Evolutionary conservation across 352 stramenopile genomes (phyloP), one percentile per base, ranked within the genome.

Genomic region (Elongisporangium senticosum): DNA sequence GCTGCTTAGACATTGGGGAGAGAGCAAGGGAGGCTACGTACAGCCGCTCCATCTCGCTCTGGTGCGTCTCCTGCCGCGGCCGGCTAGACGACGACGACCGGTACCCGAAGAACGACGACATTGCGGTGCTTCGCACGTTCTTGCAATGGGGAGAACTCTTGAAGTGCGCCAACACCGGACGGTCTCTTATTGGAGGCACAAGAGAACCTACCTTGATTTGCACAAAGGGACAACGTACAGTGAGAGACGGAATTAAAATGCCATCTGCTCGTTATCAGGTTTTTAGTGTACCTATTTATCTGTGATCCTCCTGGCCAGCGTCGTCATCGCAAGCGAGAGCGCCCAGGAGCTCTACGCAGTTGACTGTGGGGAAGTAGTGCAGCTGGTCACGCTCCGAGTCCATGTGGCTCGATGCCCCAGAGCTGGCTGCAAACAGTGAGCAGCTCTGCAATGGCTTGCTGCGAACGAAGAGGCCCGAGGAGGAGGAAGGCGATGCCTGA

Each of bases 41-140:
- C 83, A 93, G 64, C 11, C 83, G 77, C 69, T 93, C 83, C 21
- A 90, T 65, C 64, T 93, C 83, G 64, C 83, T 93, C 54, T 90
- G 72, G 58, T 89, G 83, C 37, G 83, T 90, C 63, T 90, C 83
- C 47, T 88, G 79, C 56, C 78, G 62, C 51, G 61, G 67, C 49
- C 69, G 26, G 64, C 67, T 69, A 53, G 71, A 69, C 60, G 72
- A 43, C 55, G 79, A 87, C 68, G 71, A 75, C 51, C 78, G 74
- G 56, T 83, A 80, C 58, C 78, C 75, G 58, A 87, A 86, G 72
- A 90, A 89, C 61, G 74, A 79, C 65, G 61, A 84, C 76, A 86
- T 86, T 15, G 33, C 43, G 40, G 20, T 14, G 49, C 24, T 24
- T 23, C 11, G 15, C n/a, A n/a, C 11, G 22, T 40, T 4, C 20